Conservation (phyloP, 306 rosid genomes). For the Calophaca sinica region DNA sequence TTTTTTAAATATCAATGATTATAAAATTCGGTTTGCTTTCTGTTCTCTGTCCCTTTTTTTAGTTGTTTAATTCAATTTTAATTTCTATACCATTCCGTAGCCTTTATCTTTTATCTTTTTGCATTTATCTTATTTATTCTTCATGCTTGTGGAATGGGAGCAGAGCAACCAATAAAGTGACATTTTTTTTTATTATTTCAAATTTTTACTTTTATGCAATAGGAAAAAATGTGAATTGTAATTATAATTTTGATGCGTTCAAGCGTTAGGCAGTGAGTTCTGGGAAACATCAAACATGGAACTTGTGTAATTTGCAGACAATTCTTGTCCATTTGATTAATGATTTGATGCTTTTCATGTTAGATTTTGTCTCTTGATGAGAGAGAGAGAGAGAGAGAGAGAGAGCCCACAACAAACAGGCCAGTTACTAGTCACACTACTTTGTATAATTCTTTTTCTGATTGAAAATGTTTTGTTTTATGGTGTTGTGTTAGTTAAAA, state of each 20-base stretch:
- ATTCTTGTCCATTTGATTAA: background rate
- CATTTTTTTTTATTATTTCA: background rate
- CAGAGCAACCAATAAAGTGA: slow-evolving; percentile 39
- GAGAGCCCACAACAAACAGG: slow-evolving; percentile 1
- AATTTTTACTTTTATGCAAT: too few species aligned
- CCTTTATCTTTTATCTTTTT: slow-evolving; percentile 2
- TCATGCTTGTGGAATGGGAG: slow-evolving; percentile 24
- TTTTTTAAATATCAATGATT: background rate
- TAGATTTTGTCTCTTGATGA: slow-evolving; percentile 5
- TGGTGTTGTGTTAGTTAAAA: slow-evolving; percentile 17
- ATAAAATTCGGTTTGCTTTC: background rate
- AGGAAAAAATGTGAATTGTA: background rate
- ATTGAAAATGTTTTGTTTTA: slow-evolving; percentile 22
- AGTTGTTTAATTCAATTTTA: slow-evolving; percentile 25
- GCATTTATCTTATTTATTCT: background rate
- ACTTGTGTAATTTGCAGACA: slow-evolving; percentile 20
- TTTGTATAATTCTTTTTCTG: slow-evolving; percentile 8
- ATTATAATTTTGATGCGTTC: slow-evolving; percentile 29
- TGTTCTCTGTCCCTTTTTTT: background rate
- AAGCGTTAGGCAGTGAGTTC: background rate
- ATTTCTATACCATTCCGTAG: slow-evolving; percentile 1
- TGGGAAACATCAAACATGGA: slow-evolving; percentile 15
- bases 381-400: background rate
- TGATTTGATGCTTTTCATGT: background rate
- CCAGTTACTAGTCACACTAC: background rate